Conservation (phyloP, 2,329 filamentous ascomycete genomes). For the Ilyonectria destructans region DNA sequence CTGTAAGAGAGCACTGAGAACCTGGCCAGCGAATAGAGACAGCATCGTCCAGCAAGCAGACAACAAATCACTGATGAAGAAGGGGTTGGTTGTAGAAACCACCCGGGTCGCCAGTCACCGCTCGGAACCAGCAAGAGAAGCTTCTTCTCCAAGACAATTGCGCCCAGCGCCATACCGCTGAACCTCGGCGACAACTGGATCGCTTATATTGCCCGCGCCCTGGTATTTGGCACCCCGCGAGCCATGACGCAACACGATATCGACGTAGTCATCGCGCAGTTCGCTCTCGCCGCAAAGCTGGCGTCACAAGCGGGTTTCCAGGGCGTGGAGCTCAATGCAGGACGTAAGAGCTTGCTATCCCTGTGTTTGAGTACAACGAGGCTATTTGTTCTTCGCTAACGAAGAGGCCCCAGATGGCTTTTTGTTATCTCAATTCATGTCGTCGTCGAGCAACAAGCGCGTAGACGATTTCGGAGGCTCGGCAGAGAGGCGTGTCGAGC, state of each 20-base stretch:
- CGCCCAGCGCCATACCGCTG: conserved; percentile 4
- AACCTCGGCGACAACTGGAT: conserved; percentile 1
- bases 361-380: no score
- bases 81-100: no score
- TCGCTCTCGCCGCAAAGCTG: conserved; percentile 9
- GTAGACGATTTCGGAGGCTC: conserved; percentile 13
- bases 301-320: conserved; percentile 10
- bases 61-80: no score
- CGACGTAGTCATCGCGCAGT: background rate
- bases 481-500: conserved; percentile 8
- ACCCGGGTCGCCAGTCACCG: background rate
- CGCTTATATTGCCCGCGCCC: background rate
- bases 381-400: background rate
- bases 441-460: conserved; percentile 14
- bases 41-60: no score
- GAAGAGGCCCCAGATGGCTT: conserved; percentile 2
- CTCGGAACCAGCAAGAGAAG: background rate
- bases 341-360: background rate
- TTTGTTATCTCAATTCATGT: conserved; percentile 17
- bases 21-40: no score
- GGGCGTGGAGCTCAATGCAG: conserved; percentile 13
- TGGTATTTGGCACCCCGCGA: conserved; percentile 8
- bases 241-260: conserved; percentile 3
- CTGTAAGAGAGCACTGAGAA: no score
- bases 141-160: conserved; percentile 10